Evolutionary conservation across 495 filamentous ascomycete species (phyloP).

Genomic region (Talaromyces stipitatus): DNA sequence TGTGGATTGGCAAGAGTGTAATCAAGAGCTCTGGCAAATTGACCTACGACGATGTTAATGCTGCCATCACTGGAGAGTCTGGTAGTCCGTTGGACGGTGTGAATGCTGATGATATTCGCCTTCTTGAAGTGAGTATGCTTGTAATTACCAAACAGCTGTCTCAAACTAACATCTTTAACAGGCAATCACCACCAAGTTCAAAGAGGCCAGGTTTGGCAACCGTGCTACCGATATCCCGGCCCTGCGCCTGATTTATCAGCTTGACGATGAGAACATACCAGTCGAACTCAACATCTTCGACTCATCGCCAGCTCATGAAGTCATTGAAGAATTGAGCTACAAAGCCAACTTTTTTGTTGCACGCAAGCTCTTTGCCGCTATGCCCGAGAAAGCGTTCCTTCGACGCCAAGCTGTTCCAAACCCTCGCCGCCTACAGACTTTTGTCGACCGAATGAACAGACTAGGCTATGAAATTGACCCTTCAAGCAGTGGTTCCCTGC

Average conservation of each 20-base stretch:
- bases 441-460: slow-evolving; percentile 86
- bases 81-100: slow-evolving; percentile 52
- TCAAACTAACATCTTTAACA: slow-evolving; percentile 27
- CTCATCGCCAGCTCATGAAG: slow-evolving; percentile 78
- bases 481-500: slow-evolving; percentile 79
- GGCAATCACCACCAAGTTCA: slow-evolving; percentile 78
- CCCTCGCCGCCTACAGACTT: slow-evolving; percentile 76
- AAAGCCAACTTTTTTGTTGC: slow-evolving; percentile 87
- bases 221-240: slow-evolving; percentile 70
- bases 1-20: slow-evolving; percentile 90
- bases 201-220: slow-evolving; percentile 74
- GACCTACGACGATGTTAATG: slow-evolving; percentile 76
- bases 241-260: slow-evolving; percentile 79
- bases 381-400: slow-evolving; percentile 89
- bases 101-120: slow-evolving; percentile 61
- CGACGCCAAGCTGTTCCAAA: slow-evolving; percentile 82
- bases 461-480: slow-evolving; percentile 85
- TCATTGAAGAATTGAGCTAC: slow-evolving; percentile 90
- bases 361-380: slow-evolving; percentile 65
- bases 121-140: slow-evolving; percentile 56
- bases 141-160: background rate
- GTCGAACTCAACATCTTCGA: slow-evolving; percentile 95
- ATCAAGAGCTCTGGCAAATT: slow-evolving; percentile 86
- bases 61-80: slow-evolving; percentile 56
- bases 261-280: slow-evolving; percentile 98